Base-by-base conservation (phyloP, 306 rosid species). In the Rubus parviflorus region DNA sequence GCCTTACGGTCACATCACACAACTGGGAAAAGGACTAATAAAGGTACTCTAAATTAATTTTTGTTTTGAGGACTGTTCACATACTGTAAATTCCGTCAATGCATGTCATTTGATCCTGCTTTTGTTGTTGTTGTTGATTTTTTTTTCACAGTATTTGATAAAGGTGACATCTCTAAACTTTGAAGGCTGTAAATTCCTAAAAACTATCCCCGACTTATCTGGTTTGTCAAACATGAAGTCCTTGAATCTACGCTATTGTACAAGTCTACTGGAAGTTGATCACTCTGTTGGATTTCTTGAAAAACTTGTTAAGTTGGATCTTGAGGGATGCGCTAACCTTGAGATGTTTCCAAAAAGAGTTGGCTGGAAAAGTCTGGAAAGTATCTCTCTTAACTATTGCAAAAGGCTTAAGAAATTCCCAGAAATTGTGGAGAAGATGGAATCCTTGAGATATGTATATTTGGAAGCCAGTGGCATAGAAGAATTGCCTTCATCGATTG, bases 1-100 rank as follows among this genome's bases (percentile, higher is more conserved):
- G 73, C 81, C 69, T 2, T 3, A 66, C 51, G 77, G 83, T 47
- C 68, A 7, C 51, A 64, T 84, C 16, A 11, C 47, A 71, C 48
- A 71, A 47, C 49, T 77, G 1, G 62, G 70, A 58, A 13, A 68
- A 12, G 75, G 83, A 64, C 19, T 80, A 4, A 60, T 80, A 5
- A 60, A 80, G 82, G 79, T 58, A 73, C 11, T 30, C n/a, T 19
- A 12, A 16, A 53, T 37, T 68, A 41, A 38, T 45, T n/a, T 4
- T 20, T 58, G 1, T 30, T 30, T 30, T 30, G 35, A 30, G 35
- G 35, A 30, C 35, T 30, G 35, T 30, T 30, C 35, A 30, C 35
- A 30, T 30, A 30, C 35, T 30, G 35, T 30, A 30, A 30, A 30
- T 30, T 30, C 35, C 35, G 2, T 30, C 35, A 30, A 30, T 30